Conservation (phyloP, 2,329 filamentous ascomycete species). For the Hymenoscyphus albidus region DNA sequence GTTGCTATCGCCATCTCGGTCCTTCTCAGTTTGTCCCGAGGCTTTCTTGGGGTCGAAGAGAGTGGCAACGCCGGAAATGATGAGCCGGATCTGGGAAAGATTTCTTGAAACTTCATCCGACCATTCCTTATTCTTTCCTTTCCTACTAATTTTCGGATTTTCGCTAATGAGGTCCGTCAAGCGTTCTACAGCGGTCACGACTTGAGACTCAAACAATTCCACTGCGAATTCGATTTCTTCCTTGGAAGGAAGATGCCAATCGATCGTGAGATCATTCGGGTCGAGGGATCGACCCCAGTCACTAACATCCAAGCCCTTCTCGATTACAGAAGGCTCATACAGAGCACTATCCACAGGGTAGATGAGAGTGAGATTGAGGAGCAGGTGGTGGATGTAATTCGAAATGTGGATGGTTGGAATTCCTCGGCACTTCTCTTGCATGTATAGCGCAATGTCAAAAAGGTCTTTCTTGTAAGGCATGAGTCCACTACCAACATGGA, state of each 20-base stretch:
- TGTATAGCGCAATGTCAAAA: slow-evolving; percentile 86
- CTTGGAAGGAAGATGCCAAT: slow-evolving; percentile 82
- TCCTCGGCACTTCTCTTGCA: slow-evolving; percentile 93
- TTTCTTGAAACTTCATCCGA: slow-evolving; percentile 93
- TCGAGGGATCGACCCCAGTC: slow-evolving; percentile 83
- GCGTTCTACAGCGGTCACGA: slow-evolving; percentile 69
- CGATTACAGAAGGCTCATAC: slow-evolving; percentile 74
- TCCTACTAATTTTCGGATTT: slow-evolving; percentile 76
- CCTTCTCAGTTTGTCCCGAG: slow-evolving; percentile 49
- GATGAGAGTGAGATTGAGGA: slow-evolving; percentile 90
- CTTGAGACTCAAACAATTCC: slow-evolving; percentile 82
- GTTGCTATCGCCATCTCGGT: slow-evolving; percentile 43
- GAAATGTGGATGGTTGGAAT: slow-evolving; percentile 94
- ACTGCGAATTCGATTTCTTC: slow-evolving; percentile 86
- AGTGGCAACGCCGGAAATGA: slow-evolving; percentile 83
- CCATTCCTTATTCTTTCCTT: slow-evolving; percentile 97
- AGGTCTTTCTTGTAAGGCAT: slow-evolving; percentile 85
- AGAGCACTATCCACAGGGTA: slow-evolving; percentile 88
- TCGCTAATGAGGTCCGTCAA: slow-evolving; percentile 77
- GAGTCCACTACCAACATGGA: slow-evolving; percentile 89
- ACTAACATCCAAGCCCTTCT: slow-evolving; percentile 66
- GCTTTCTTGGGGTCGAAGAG: slow-evolving; percentile 79
- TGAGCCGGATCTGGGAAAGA: slow-evolving; percentile 80
- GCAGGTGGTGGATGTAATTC: slow-evolving; percentile 93
- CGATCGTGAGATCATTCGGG: slow-evolving; percentile 73